Base-by-base conservation (phyloP, 176 grass and related monocot species). In the Aegilops tauschii region DNA sequence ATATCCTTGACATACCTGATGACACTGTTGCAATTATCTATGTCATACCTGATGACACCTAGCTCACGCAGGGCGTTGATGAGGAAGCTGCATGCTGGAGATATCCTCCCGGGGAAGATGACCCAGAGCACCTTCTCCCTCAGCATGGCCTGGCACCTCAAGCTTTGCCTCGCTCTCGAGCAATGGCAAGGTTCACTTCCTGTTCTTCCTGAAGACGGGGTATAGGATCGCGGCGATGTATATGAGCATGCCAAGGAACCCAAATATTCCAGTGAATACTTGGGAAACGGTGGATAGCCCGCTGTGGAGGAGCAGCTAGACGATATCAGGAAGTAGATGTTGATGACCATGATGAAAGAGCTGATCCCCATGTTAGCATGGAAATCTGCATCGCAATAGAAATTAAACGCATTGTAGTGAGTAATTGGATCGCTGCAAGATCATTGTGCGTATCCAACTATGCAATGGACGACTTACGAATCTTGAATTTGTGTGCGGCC, bases 11-110 rank as follows among this genome's bases (percentile, higher is more conserved):
- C 7, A 39, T 39, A 39, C 36, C 36, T 39, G 36, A 39, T 39
- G 36, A 39, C 36, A 39, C 35, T 36, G 35, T 36, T 36, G 35
- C 5, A 36, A 36, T 36, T 36, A 36, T 36, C 35, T 36, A 34
- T 5, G 4, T 0, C 6, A 36, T 36, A 36, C 35, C 5, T 36
- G 35, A 36, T 36, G 35, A 36, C 35, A 36, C 35, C 35, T 36
- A 36, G 35, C 35, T 36, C 35, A 36, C 35, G 35, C 35, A 36
- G 67, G 27, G 67, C 72, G 84, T 42, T 78, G 68, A 65, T 94
- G 85, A 7, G 92, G 96, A 64, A 98, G 92, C 76, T 95, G 96
- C 96, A 98, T 95, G 88, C 90, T 98, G 39, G 92, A 88, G 59
- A 98, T 98, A 83, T 98, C 96, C 86, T 98, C 93, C n/a, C 96